phyloP scores from a whole-genome alignment of 2,329 filamentous ascomycete genomes.

The Colletotrichum sojae region DNA sequence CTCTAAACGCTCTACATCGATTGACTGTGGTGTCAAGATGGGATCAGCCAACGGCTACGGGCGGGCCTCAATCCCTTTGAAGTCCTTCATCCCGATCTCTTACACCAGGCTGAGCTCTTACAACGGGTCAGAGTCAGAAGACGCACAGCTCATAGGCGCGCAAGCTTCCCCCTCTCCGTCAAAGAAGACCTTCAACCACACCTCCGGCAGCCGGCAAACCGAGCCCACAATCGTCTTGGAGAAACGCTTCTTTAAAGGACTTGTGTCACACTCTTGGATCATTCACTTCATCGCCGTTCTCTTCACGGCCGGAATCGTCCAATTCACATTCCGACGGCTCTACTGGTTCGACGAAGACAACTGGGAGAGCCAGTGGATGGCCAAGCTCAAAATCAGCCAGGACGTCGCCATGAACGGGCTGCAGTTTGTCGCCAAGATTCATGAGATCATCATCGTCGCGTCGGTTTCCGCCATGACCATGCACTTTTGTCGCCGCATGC shows the following conservation, averaged over 20 bases:
- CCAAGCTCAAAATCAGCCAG: neutral
- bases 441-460: conserved; percentile 6
- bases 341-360: conserved; percentile 6
- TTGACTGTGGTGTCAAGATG: too few relatives aligned
- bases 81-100: too few relatives aligned
- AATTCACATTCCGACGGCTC: neutral
- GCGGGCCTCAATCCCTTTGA: too few relatives aligned
- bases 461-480: neutral
- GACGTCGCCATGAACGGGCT: neutral
- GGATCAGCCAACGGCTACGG: too few relatives aligned
- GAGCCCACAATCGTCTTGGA: neutral
- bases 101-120: too few relatives aligned
- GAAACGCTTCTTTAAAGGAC: neutral
- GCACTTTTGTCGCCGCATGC: conserved; percentile 9
- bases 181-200: too few relatives aligned
- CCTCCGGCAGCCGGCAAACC: neutral
- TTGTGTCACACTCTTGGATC: neutral
- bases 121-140: too few relatives aligned
- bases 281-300: neutral
- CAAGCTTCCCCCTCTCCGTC: too few relatives aligned
- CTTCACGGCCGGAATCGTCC: conserved; percentile 1
- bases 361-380: neutral
- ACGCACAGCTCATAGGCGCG: too few relatives aligned
- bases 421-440: neutral
- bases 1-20: too few relatives aligned